phyloP scores from a whole-genome alignment of 1,284 basidiomycete genomes.

The Exobasidium rhododendri region DNA sequence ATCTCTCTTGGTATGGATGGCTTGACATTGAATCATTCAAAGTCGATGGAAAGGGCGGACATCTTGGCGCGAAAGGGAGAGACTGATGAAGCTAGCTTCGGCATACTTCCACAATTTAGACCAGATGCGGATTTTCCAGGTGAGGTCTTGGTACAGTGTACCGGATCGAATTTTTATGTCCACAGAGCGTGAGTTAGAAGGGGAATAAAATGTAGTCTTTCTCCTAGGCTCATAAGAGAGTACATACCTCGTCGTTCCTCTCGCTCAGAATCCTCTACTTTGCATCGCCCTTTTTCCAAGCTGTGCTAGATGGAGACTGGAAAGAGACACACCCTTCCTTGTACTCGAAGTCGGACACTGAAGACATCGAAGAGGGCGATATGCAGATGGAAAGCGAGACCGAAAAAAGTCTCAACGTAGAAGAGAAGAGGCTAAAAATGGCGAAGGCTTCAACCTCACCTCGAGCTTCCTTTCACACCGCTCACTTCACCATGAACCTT shows the following conservation, averaged over 20 bases:
- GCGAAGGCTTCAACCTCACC: constrained; percentile 8
- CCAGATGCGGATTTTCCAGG: constrained; percentile 15
- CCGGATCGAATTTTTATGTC: constrained; percentile 34
- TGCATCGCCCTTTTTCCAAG: constrained; percentile 33
- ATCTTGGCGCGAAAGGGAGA: background rate
- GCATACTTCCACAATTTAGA: constrained; percentile 3
- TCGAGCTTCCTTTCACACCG: constrained; percentile 29
- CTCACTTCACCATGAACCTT: background rate
- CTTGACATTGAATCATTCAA: background rate
- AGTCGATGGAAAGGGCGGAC: background rate
- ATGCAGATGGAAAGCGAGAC: background rate
- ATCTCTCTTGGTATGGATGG: background rate
- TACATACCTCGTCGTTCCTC: constrained; percentile 10
- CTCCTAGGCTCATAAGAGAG: background rate
- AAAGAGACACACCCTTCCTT: constrained; percentile 24
- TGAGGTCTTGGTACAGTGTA: constrained; percentile 30
- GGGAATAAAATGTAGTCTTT: no score
- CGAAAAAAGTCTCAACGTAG: background rate
- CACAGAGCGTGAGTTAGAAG: constrained; percentile 30
- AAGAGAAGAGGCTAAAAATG: background rate
- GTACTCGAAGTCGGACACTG: constrained; percentile 2
- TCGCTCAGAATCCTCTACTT: constrained; percentile 26
- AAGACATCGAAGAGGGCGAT: background rate
- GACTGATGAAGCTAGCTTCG: background rate
- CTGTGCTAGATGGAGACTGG: constrained; percentile 31